Percentiles rank a stretch among this genome's conserved stretches.
These are phyloP conservation scores for Curvularia spicifera DNA, from an alignment of 2,329 filamentous ascomycete genomes.

Conservation along the genomic window DNA sequence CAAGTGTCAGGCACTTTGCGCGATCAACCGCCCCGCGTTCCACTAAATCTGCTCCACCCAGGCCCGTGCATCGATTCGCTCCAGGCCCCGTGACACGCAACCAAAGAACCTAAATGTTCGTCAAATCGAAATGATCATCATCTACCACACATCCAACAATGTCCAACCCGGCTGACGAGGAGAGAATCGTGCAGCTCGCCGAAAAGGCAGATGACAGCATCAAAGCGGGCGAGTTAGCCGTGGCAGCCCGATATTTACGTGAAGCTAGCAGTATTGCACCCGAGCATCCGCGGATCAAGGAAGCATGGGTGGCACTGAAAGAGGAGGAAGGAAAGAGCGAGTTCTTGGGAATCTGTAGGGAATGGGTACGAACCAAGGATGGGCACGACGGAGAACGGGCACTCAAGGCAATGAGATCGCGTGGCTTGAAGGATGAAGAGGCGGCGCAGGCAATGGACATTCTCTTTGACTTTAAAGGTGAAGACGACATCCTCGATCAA, in stretches of 20 bases:
- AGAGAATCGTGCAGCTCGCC: constrained; percentile 41
- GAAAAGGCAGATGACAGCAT: constrained; percentile 37
- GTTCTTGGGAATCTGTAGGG: constrained; percentile 43
- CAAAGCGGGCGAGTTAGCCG: constrained; percentile 44
- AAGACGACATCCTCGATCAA: constrained; percentile 52
- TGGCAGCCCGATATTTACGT: constrained; percentile 52
- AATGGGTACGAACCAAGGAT: constrained; percentile 45
- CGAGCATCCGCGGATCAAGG: constrained; percentile 50
- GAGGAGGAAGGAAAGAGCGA: constrained; percentile 48
- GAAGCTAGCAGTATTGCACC: constrained; percentile 55
- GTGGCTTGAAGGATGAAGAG: constrained; percentile 47
- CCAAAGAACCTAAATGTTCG: constrained; percentile 22
- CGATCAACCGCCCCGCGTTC: constrained; percentile 15
- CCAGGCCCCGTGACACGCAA: constrained; percentile 27
- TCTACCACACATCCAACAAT: constrained; percentile 27
- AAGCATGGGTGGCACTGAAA: constrained; percentile 50
- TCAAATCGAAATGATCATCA: constrained; percentile 25
- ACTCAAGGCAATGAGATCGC: constrained; percentile 35
- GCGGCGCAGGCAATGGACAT: constrained; percentile 51
- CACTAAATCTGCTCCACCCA: constrained; percentile 15
- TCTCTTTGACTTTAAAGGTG: constrained; percentile 51
- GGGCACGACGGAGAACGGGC: constrained; percentile 53
- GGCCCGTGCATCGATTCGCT: constrained; percentile 29
- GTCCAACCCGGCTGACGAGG: constrained; percentile 37
- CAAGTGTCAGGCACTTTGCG: background rate